A percentile compares a stretch with the other conserved stretches of the same genome.
Conservation (phyloP, 2,329 filamentous ascomycete genomes). For the Penicillium capsulatum region DNA sequence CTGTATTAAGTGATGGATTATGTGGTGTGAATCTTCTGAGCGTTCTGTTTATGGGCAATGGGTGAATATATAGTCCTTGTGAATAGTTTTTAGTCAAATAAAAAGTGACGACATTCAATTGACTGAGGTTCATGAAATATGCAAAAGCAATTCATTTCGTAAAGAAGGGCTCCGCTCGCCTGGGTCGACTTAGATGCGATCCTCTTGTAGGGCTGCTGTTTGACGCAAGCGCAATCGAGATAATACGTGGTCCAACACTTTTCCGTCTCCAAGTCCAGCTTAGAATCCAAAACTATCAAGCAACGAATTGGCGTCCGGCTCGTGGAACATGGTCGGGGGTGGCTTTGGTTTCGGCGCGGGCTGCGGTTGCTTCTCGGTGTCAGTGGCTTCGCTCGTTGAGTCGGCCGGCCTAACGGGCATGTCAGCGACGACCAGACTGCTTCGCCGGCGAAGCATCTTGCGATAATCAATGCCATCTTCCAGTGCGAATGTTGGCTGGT, state of each 20-base stretch:
- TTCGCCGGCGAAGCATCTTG: slow-evolving; percentile 65
- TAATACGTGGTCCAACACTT: no score
- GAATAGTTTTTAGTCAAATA: slow-evolving; percentile 6
- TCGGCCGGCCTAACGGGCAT: slow-evolving; percentile 43
- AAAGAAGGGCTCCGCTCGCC: no score
- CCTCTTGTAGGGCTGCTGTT: no score
- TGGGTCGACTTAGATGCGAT: no score
- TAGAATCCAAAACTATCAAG: slow-evolving; percentile 92
- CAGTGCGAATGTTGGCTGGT: slow-evolving; percentile 27
- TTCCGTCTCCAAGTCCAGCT: slow-evolving; percentile 15
- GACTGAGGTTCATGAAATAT: background rate
- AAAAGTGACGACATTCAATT: background rate
- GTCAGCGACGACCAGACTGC: slow-evolving; percentile 77
- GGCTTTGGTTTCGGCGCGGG: slow-evolving; percentile 50
- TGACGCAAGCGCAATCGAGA: no score
- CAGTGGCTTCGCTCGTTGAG: slow-evolving; percentile 15
- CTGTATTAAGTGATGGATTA: slow-evolving; percentile 1
- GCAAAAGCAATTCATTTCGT: no score
- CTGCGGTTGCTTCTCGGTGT: slow-evolving; percentile 43
- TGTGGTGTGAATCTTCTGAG: slow-evolving; percentile 1
- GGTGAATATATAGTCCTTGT: background rate
- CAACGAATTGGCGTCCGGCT: slow-evolving; percentile 84
- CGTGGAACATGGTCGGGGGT: slow-evolving; percentile 75
- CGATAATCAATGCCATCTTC: slow-evolving; percentile 54
- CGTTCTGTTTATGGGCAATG: slow-evolving; percentile 2